Evolutionary conservation across 148 eudicot genomes (phyloP).

Genomic region (Simmondsia chinensis): DNA sequence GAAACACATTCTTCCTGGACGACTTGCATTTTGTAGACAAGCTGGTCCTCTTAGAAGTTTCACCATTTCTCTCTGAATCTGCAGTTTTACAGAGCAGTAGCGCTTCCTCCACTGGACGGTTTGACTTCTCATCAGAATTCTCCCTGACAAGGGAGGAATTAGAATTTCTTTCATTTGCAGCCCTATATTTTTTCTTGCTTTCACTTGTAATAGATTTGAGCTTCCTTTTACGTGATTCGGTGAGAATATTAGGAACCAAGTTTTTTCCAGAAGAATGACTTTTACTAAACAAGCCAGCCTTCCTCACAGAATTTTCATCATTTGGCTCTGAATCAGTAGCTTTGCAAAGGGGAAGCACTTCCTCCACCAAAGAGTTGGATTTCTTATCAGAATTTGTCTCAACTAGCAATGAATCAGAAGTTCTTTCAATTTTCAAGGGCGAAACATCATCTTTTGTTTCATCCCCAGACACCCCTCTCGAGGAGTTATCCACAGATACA

Average conservation of each 20-base stretch:
- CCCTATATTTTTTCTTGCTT: conserved; percentile 32
- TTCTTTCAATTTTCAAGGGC: conserved; percentile 12
- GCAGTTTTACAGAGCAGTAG: conserved; percentile 17
- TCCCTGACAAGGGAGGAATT: no score
- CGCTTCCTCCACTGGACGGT: conserved; percentile 14
- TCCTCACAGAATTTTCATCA: conserved; percentile 28
- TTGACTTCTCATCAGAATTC: conserved; percentile 20
- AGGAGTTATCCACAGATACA: conserved; percentile 32
- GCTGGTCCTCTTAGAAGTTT: conserved; percentile 26
- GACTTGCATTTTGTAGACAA: conserved; percentile 12
- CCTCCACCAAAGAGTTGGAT: conserved; percentile 16
- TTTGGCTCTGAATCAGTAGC: conserved; percentile 23
- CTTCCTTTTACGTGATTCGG: conserved; percentile 43
- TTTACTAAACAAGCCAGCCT: conserved; percentile 14
- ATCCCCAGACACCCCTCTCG: conserved; percentile 21
- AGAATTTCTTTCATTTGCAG: conserved; percentile 14
- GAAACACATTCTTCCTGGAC: conserved; percentile 14
- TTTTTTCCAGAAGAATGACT: conserved; percentile 14
- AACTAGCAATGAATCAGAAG: conserved; percentile 22
- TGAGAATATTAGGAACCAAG: conserved; percentile 18
- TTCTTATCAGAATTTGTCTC: conserved; percentile 26
- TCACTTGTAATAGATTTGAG: conserved; percentile 19
- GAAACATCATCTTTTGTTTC: conserved; percentile 17
- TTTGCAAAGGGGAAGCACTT: conserved; percentile 16
- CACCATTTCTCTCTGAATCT: conserved; percentile 25